Evolutionary conservation across 2,329 filamentous ascomycete species (phyloP).

Genomic region (Parascedosporium putredinis): DNA sequence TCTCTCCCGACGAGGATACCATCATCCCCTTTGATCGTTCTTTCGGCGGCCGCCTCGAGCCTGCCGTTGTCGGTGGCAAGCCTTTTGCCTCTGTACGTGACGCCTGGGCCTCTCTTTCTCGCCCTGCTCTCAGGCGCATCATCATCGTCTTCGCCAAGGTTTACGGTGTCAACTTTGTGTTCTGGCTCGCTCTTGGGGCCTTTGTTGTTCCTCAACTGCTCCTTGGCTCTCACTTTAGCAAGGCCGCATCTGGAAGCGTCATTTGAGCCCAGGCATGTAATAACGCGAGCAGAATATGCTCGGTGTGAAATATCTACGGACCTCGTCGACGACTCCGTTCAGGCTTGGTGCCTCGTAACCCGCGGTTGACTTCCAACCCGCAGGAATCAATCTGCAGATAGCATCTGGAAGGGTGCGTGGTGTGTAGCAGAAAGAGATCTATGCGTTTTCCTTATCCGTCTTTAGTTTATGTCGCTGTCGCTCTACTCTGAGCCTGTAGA

Average conservation of each 20-base stretch:
- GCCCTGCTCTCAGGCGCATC: slow-evolving; percentile 59
- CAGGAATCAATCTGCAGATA: no score
- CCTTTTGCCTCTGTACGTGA: slow-evolving; percentile 63
- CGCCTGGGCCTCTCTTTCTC: slow-evolving; percentile 71
- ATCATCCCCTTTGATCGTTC: slow-evolving; percentile 86
- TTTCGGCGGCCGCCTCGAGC: slow-evolving; percentile 66
- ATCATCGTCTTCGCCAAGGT: slow-evolving; percentile 40
- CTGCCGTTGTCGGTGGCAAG: slow-evolving; percentile 37
- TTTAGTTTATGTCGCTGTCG: no score
- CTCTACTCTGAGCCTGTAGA: no score
- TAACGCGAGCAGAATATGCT: no score
- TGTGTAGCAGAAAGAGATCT: no score
- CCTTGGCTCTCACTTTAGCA: neutral
- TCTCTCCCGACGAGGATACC: slow-evolving; percentile 70
- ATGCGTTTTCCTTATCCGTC: no score
- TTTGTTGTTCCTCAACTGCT: neutral
- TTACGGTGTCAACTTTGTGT: neutral
- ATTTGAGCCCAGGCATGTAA: no score
- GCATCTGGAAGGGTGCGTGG: no score
- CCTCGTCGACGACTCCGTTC: no score
- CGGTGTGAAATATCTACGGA: no score
- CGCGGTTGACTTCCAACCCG: no score
- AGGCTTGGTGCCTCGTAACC: no score
- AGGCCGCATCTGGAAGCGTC: neutral
- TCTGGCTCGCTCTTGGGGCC: slow-evolving; percentile 1